Base-by-base conservation (phyloP, 805 yeast genomes). In the Teunomyces gatunensis region DNA sequence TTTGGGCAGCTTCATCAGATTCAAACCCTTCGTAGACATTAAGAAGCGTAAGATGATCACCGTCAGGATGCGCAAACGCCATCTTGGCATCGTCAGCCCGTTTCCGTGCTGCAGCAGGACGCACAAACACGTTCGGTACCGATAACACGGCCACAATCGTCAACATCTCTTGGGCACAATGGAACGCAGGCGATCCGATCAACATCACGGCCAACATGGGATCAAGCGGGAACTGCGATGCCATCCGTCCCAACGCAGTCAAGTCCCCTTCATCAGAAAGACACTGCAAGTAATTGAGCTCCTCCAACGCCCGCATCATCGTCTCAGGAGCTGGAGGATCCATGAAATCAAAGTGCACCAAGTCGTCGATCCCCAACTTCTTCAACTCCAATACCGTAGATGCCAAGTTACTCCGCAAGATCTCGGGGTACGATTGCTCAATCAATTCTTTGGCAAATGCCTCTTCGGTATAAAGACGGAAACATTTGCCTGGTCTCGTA, bases 281-380 rank as follows among this genome's bases (percentile, higher is more conserved):
- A 71, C 97, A 94, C 18, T 86, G 84, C 52, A 92, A 74, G 63
- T 89, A 94, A 63, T 94, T 91, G 60, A 92, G 77, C 67, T 92
- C 99, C 67, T 92, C 99, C 53, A 92, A 74, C 0, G 98, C 98
- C 65, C 99, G 80, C 99, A 94, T 94, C 99, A 92, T 94, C 5
- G 99, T 94, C 68, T 92, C 99, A 7, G 99, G 99, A 2, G 98
- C 98, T 11, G 99, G 99, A 6, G 99, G 98, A 63, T 92, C 99
- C 96, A 92, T 92, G 64, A 94, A 92, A 66, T 94, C 99, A 63
- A 92, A 92, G 69, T 92, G 98, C 34, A 94, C 99, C 60, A 92
- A 80, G 70, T 92, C 98, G 63, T 94, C 96, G 54, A 92, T 80
- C 11, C 98, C 98, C 54, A 94, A 79, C 68, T 94, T 94, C 66